Evolutionary conservation across 345 rosid species (phyloP), one percentile per base, ranked within the genome.

Genomic region (Melaleuca quinquenervia): DNA sequence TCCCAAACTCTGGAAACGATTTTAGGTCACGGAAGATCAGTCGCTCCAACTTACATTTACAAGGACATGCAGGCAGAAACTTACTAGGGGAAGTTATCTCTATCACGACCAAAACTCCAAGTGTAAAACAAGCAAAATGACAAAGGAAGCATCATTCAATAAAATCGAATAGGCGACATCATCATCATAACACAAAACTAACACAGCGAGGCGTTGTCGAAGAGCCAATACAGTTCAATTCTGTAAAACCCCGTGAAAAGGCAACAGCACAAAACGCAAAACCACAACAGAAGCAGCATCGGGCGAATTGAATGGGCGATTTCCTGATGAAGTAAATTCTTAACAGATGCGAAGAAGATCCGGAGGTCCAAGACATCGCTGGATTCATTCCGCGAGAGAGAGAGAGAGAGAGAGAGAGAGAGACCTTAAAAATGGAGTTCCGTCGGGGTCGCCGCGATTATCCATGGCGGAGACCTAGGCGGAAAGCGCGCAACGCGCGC

Each of bases 361-460:
- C 0, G 70, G 70, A 85, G 83, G 60, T 80, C 50, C 12, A 53
- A 49, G 32, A 41, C 48, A 44, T 52, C n/a, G 83, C 36, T 52
- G 60, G 45, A 29, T 32, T 54, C 80, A 85, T 24, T 36, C 84
- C 18, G 18, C 49, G 60, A 58, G 53, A 18, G 22, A 24, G 10
- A 58, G 44, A 76, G 15, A 84, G 32, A 52, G 32, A 82, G 58
- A 70, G n/a, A 20, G 53, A 83, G 32, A 62, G 75, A 29, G 74
- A 15, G 85, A 91, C 94, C 94, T 87, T 44, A 90, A 87, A 85
- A 64, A 82, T 20, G 92, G 85, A 50, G 62, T 82, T 5, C 83
- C 82, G 50, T 89, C 94, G 0, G 82, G 83, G 48, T 88, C 92
- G 52, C 75, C 70, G 51, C 89, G 88, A 78, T 49, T 85, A 8